Percentiles rank a stretch among this genome's conserved stretches.
phyloP scores from a whole-genome alignment of 2,329 filamentous ascomycete genomes.

The Colletotrichum magnum region DNA sequence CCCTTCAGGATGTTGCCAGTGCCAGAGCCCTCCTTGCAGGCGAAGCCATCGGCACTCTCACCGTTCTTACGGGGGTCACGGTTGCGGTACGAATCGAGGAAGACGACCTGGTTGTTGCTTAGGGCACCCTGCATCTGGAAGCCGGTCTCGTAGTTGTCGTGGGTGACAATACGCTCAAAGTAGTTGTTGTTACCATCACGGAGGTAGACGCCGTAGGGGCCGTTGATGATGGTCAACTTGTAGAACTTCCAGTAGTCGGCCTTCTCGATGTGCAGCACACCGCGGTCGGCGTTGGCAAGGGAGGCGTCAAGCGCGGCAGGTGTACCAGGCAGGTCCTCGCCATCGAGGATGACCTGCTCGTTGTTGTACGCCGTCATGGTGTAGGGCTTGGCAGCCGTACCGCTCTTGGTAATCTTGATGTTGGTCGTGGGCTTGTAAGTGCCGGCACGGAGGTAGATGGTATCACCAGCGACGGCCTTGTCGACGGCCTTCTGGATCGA shows the following conservation, averaged over 20 bases:
- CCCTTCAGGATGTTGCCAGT: slow-evolving; percentile 61
- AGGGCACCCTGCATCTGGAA: slow-evolving; percentile 53
- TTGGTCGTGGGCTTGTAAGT: slow-evolving; percentile 60
- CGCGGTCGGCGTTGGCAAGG: slow-evolving; percentile 57
- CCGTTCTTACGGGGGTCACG: slow-evolving; percentile 65
- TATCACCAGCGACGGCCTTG: slow-evolving; percentile 60
- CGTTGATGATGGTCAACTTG: slow-evolving; percentile 54
- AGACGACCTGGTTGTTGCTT: slow-evolving; percentile 56
- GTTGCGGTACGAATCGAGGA: slow-evolving; percentile 60
- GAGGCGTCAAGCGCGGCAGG: slow-evolving; percentile 56
- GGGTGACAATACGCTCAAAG: slow-evolving; percentile 53
- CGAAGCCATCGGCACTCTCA: slow-evolving; percentile 65
- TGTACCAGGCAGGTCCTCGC: slow-evolving; percentile 56
- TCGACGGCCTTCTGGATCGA: slow-evolving; percentile 63
- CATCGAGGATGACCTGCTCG: slow-evolving; percentile 62
- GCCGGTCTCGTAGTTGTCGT: slow-evolving; percentile 56
- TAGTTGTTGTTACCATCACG: slow-evolving; percentile 54
- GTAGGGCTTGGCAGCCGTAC: slow-evolving; percentile 56
- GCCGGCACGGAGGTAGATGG: slow-evolving; percentile 51
- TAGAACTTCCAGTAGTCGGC: slow-evolving; percentile 55
- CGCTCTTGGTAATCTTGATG: slow-evolving; percentile 62
- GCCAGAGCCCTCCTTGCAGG: slow-evolving; percentile 61
- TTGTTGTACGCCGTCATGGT: slow-evolving; percentile 57
- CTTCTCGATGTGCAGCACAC: slow-evolving; percentile 61
- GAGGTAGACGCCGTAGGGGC: slow-evolving; percentile 54